Evolutionary conservation across 805 yeast genomes (phyloP), one percentile per base, ranked within the genome.

Genomic region (Lipomyces spencermartinsiae): DNA sequence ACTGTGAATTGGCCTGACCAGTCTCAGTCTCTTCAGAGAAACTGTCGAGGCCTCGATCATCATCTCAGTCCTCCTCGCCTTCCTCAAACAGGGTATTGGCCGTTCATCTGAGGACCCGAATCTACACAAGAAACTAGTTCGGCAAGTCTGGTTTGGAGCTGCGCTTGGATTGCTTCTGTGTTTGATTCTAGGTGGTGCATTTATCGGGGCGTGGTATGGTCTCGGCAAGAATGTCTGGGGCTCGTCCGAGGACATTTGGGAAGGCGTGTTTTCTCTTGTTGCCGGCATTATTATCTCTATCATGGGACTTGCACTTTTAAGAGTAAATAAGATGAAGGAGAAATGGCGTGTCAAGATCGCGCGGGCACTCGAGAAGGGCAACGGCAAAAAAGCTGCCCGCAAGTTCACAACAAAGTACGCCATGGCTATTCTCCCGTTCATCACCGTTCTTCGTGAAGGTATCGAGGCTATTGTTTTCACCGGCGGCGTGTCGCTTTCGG

Each of bases 321-420:
- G 98, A 81, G 84, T 94, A 79, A 93, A 93, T 83, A 93, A 93
- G 83, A 92, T 93, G 97, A 93, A 92, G 82, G 94, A 87, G 74
- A 94, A 94, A 82, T 94, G 99, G 99, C 87, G 97, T 83, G 84
- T 93, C 73, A 94, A 94, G 82, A 91, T 94, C 77, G 97, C 98
- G 34, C 85, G 82, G 76, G 94, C 97, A 7, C 80, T 92, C 61
- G 88, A 87, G 72, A 61, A 62, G 57, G 53, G 12, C 46, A 39
- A 46, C 51, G 59, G 58, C 5, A 39, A 53, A 31, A 61, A 61
- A 33, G 83, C 80, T 71, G 43, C 89, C 59, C 84, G 87, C 37
- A 84, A 83, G 76, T 79, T 85, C 74, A 74, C 89, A 3, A 87
- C 87, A 78, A 92, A 91, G 79, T 93, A 93, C 78, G 86, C 93